Percentiles rank a stretch among this genome's conserved stretches.
Conservation (phyloP, 2,329 filamentous ascomycete genomes). For the Penicillium sp. region DNA sequence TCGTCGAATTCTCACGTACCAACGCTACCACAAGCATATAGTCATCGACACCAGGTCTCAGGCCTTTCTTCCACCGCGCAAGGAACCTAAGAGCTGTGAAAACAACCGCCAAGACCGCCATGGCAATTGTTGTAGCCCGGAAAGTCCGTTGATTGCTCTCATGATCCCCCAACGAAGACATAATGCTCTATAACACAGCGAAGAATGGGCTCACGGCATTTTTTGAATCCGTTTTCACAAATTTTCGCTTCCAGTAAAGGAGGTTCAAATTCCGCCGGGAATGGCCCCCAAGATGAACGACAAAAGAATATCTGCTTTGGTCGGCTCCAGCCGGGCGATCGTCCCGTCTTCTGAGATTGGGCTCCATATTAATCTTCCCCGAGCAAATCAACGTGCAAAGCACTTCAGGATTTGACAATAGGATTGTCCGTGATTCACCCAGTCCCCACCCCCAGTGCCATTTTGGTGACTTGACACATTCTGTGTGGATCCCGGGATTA, state of each 20-base stretch:
- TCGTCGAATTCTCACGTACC: neutral
- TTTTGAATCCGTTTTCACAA: neutral
- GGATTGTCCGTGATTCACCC: neutral
- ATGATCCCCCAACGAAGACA: neutral
- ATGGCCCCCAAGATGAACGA: neutral
- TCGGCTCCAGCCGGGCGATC: neutral
- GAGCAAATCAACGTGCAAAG: neutral
- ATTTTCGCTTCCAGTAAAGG: neutral
- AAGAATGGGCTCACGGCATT: neutral
- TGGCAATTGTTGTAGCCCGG: slow-evolving; percentile 10
- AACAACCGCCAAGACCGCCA: slow-evolving; percentile 11
- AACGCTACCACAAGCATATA: slow-evolving; percentile 11
- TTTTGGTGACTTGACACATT: neutral
- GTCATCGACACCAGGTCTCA: slow-evolving; percentile 6
- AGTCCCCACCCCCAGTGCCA: neutral
- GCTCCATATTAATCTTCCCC: neutral
- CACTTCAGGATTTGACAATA: neutral
- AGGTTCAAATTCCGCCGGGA: neutral
- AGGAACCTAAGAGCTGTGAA: slow-evolving; percentile 14
- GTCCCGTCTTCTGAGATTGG: neutral
- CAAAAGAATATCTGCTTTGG: neutral
- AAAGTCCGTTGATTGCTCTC: slow-evolving; percentile 7
- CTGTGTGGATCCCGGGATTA: neutral
- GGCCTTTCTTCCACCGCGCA: slow-evolving; percentile 8
- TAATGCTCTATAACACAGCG: neutral